Percentiles rank a stretch among this genome's conserved stretches.
Evolutionary conservation across 305 asterid species (phyloP).

Genomic region (Striga hermonthica): DNA sequence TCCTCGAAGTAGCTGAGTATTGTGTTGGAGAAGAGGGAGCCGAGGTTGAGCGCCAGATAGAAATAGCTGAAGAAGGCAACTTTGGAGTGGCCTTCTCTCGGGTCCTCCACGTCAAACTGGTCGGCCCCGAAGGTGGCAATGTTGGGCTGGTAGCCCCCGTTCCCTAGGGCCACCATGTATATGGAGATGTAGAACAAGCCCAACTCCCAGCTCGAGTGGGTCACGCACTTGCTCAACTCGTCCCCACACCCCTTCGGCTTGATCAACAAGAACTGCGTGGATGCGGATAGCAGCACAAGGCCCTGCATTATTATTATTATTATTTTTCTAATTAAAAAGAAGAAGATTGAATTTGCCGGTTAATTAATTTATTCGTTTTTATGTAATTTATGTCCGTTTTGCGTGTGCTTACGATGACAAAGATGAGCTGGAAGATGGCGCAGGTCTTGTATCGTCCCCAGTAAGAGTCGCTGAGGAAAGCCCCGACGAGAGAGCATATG

Average conservation of each 20-base stretch:
- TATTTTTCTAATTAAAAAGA: neutral
- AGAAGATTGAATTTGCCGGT: neutral
- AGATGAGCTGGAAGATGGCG: constrained; percentile 83
- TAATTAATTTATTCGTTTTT: neutral
- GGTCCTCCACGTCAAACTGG: constrained; percentile 49
- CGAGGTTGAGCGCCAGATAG: constrained; percentile 51
- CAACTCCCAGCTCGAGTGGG: constrained; percentile 45
- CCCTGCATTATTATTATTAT: constrained; percentile 25
- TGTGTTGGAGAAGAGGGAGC: constrained; percentile 57
- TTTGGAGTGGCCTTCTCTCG: constrained; percentile 43
- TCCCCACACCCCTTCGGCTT: constrained; percentile 50
- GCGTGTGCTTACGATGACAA: constrained; percentile 59
- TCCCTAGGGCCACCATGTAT: constrained; percentile 54
- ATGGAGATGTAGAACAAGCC: constrained; percentile 48
- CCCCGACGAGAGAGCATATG: constrained; percentile 94
- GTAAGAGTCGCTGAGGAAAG: constrained; percentile 89
- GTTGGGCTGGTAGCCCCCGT: constrained; percentile 62
- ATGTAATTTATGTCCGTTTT: no score
- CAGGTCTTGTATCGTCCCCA: constrained; percentile 98
- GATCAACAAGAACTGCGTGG: constrained; percentile 50
- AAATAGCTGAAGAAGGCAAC: constrained; percentile 58
- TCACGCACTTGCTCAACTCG: constrained; percentile 30
- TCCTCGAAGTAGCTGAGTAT: constrained; percentile 51
- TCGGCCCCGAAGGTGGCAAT: constrained; percentile 62
- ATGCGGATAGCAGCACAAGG: constrained; percentile 35